These are phyloP conservation scores for Coemansia sp. DNA, from an alignment of 192 early-diverging fungal species.

Conservation along the genomic window DNA sequence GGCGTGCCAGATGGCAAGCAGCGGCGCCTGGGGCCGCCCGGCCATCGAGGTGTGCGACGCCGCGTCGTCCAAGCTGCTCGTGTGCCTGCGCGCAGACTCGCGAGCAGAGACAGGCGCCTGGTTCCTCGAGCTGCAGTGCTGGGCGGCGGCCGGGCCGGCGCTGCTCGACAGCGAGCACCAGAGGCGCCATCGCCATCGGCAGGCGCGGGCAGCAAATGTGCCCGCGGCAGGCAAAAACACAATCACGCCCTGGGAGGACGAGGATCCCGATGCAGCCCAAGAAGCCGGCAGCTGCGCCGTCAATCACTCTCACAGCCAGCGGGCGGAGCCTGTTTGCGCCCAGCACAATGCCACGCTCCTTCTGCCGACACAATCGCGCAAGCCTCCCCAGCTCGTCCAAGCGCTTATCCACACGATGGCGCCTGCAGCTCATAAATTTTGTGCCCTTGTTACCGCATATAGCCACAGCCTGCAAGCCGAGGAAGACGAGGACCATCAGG, in stretches of 20 bases:
- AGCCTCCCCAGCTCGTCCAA: conserved; percentile 37
- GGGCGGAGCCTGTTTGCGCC: no score
- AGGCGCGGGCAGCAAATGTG: not conserved
- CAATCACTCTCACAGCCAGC: no score
- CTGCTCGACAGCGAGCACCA: not conserved
- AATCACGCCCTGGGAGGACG: no score
- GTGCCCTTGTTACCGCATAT: not conserved
- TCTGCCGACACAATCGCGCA: conserved; percentile 15
- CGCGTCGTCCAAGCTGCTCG: conserved; percentile 1
- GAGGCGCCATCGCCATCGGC: not conserved
- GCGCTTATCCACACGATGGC: conserved; percentile 22
- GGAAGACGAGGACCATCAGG: not conserved
- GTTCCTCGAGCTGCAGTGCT: conserved; percentile 25
- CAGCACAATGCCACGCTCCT: conserved; percentile 10
- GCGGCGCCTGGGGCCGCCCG: conserved; percentile 7
- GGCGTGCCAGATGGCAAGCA: conserved; percentile 4
- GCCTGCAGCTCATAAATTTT: conserved; percentile 7
- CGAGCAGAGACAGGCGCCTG: conserved; percentile 27
- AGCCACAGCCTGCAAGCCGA: conserved; percentile 1
- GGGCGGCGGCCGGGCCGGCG: no score
- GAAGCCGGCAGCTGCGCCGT: conserved; percentile 1
- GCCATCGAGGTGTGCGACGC: conserved; percentile 18
- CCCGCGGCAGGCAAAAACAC: not conserved
- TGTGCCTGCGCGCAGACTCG: conserved; percentile 20
- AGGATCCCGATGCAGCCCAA: no score